phyloP scores from a whole-genome alignment of 2,329 filamentous ascomycete genomes.

The Neopestalotiopsis clavispora region DNA sequence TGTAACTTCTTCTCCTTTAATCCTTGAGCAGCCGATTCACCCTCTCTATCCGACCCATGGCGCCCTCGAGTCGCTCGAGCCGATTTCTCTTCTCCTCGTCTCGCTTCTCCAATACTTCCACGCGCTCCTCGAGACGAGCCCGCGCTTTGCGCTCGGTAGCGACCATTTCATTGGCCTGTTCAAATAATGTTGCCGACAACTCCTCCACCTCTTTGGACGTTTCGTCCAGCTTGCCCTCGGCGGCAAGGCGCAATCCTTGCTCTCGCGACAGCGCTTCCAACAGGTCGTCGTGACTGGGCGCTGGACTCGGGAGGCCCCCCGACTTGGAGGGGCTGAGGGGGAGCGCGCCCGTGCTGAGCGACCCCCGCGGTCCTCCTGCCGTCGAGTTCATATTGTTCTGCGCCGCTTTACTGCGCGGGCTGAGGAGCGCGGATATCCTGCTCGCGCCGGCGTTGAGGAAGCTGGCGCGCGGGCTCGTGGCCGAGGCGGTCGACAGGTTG shows the following conservation, averaged over 20 bases:
- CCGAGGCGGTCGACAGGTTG: constrained; percentile 25
- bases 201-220: constrained; percentile 80
- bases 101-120: constrained; percentile 70
- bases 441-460: constrained; percentile 32
- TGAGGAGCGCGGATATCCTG: constrained; percentile 34
- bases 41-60: constrained; percentile 72
- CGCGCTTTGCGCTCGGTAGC: constrained; percentile 74
- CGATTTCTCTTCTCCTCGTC: constrained; percentile 73
- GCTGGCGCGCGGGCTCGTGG: constrained; percentile 31
- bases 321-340: constrained; percentile 22
- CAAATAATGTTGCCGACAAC: constrained; percentile 75
- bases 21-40: constrained; percentile 64
- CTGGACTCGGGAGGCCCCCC: constrained; percentile 23
- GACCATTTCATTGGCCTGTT: constrained; percentile 89
- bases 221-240: constrained; percentile 69
- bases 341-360: constrained; percentile 25
- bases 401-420: constrained; percentile 34
- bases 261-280: constrained; percentile 69
- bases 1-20: constrained; percentile 23
- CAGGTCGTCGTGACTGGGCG: constrained; percentile 52
- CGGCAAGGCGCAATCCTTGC: constrained; percentile 67
- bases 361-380: constrained; percentile 33
- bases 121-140: constrained; percentile 72
- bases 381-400: constrained; percentile 22
- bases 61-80: constrained; percentile 73